Evolutionary conservation across 441 rosid genomes (phyloP).

Genomic region (Biscutella laevigata): DNA sequence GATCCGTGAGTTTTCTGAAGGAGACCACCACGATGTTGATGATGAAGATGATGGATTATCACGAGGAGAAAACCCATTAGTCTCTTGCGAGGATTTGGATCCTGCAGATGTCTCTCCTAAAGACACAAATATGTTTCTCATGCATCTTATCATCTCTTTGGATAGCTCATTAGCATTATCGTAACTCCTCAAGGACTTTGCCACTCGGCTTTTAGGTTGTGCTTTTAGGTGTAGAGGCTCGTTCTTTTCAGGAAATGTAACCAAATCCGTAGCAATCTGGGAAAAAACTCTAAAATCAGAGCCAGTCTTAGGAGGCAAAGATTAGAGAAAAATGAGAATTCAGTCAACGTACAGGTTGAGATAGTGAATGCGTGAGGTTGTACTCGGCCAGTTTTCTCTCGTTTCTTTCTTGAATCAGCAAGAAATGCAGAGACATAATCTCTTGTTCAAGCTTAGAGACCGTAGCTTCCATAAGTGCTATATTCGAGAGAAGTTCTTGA

Average conservation of each 20-base stretch:
- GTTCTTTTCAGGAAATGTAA: slow-evolving; percentile 4
- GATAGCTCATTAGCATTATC: slow-evolving; percentile 45
- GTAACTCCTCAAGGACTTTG: slow-evolving; percentile 26
- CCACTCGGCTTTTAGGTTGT: slow-evolving; percentile 37
- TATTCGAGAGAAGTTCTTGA: slow-evolving; percentile 44
- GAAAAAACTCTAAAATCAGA: slow-evolving; percentile 9
- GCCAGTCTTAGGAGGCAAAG: not conserved
- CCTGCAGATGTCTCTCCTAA: slow-evolving; percentile 42
- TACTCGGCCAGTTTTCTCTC: slow-evolving; percentile 74
- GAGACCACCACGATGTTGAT: slow-evolving; percentile 63
- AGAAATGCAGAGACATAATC: slow-evolving; percentile 59
- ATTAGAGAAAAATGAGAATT: slow-evolving; percentile 1
- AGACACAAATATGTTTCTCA: slow-evolving; percentile 52
- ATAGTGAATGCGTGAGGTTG: slow-evolving; percentile 41
- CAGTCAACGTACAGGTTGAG: slow-evolving; percentile 32
- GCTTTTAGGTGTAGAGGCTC: slow-evolving; percentile 2
- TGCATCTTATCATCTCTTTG: slow-evolving; percentile 53
- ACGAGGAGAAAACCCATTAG: slow-evolving; percentile 31
- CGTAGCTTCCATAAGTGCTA: slow-evolving; percentile 40
- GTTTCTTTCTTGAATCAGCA: slow-evolving; percentile 66
- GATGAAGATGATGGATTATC: slow-evolving; percentile 37
- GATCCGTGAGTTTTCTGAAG: slow-evolving; percentile 52
- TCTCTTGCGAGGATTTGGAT: slow-evolving; percentile 37
- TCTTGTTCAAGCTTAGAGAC: slow-evolving; percentile 50
- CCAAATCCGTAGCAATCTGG: slow-evolving; percentile 23